Base-by-base conservation (phyloP, 2,329 filamentous ascomycete species). In the Daldinia sp. region DNA sequence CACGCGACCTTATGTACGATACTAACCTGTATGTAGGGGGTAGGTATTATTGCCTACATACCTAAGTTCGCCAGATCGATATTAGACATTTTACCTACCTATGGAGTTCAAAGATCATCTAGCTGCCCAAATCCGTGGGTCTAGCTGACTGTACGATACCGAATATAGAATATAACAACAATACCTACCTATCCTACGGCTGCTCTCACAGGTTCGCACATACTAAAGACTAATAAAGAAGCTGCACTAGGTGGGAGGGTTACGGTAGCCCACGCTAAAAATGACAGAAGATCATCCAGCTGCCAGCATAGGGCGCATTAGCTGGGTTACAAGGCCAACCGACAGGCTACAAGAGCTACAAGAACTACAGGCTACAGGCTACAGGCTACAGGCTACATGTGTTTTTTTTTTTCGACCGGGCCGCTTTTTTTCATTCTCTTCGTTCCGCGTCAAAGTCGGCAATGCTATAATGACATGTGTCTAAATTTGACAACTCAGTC, bases 241-340 rank as follows among this genome's bases (percentile, higher is more conserved):
- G 41, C 46, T 48, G 35, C 51, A 35, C 18, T 48, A 60, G 41
- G 66, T 63, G 60, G 54, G 46, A 64, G 55, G 30, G 44, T 66
- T 61, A 62, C 62, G 63, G 64, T 67, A 67, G 35, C 50, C 63
- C 44, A 63, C 51, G 65, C 63, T 59, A 65, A 61, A 41, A 62
- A 68, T 72, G 70, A 63, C 68, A 72, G 64, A 65, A 72, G 70
- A 72, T 68, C 51, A 30, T 41, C 54, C 42, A 65, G 51, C 42
- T 56, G 50, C 59, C 39, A 60, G 56, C 53, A 62, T 65, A 63
- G 26, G 67, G 59, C 67, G 42, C 61, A 33, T 65, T 54, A 66
- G 33, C 33, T 35, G 51, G 51, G 51, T 54, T 54, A 56, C 59
- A 58, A 37, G 57, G 58, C 42, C 53, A 41, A 44, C 54, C 42